phyloP scores from a whole-genome alignment of 306 rosid genomes.

The Ceratonia siliqua region DNA sequence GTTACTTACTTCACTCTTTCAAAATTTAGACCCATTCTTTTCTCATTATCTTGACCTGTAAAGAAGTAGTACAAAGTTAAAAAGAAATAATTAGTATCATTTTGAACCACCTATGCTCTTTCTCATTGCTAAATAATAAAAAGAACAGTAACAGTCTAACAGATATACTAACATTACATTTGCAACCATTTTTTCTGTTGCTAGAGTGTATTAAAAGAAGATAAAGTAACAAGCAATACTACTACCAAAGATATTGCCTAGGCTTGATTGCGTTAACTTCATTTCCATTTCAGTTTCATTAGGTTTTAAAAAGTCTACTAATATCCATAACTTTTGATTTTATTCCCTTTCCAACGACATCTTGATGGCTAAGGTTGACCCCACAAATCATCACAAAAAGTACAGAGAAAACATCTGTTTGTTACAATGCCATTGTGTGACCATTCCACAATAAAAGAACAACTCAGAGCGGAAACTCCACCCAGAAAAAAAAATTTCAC shows the following conservation, averaged over 20 bases:
- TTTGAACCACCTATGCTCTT: slow-evolving; percentile 21
- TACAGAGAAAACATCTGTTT: not conserved
- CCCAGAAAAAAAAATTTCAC: not conserved
- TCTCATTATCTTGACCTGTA: slow-evolving; percentile 85
- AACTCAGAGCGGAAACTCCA: not conserved
- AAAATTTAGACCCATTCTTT: slow-evolving; percentile 90
- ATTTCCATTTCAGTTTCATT: not conserved
- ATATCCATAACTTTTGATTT: slow-evolving; percentile 1
- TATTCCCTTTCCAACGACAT: not conserved
- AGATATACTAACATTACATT: not conserved
- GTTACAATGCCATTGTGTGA: not conserved
- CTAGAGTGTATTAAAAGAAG: not conserved
- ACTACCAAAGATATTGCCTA: not conserved
- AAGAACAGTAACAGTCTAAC: not conserved
- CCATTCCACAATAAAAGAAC: not conserved
- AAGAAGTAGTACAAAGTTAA: slow-evolving; percentile 31
- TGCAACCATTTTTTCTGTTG: not conserved
- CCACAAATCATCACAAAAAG: not conserved
- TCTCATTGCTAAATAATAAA: slow-evolving; percentile 1
- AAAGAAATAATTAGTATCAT: slow-evolving; percentile 24
- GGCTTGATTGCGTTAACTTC: not conserved
- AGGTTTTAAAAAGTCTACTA: not conserved
- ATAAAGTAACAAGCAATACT: not conserved
- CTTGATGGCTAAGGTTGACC: not conserved
- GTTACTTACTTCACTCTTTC: slow-evolving; percentile 82